Evolutionary conservation across 2,329 filamentous ascomycete species (phyloP).

Genomic region (Metarhizium robertsii): DNA sequence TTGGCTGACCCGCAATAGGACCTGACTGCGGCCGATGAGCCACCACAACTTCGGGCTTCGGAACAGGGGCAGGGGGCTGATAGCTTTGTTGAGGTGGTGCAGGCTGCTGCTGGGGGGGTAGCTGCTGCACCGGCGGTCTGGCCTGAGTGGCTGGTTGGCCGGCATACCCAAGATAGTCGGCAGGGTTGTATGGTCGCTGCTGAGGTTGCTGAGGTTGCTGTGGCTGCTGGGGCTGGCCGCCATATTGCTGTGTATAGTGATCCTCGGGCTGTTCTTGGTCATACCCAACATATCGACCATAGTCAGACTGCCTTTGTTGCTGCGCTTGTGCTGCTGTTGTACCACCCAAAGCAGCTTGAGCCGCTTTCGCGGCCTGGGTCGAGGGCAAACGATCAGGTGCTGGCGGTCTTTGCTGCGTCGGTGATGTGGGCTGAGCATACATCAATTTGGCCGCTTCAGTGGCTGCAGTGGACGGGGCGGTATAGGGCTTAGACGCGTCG

Average conservation of each 20-base stretch:
- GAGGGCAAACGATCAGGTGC: conserved; percentile 46
- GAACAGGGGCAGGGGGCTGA: conserved; percentile 19
- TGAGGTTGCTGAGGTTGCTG: neutral
- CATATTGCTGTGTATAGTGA: conserved; percentile 24
- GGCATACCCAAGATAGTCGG: conserved; percentile 55
- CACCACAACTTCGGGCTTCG: conserved; percentile 30
- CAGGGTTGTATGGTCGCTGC: conserved; percentile 67
- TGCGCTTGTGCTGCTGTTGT: conserved; percentile 24
- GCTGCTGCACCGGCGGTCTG: conserved; percentile 19
- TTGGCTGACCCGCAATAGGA: conserved; percentile 30
- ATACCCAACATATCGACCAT: conserved; percentile 23
- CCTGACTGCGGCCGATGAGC: conserved; percentile 20
- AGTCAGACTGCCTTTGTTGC: conserved; percentile 24
- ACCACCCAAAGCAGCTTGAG: conserved; percentile 50
- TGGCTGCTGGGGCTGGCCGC: conserved; percentile 16
- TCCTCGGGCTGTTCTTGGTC: conserved; percentile 26
- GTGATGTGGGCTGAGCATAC: conserved; percentile 46
- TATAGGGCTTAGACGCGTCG: neutral
- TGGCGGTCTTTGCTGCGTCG: conserved; percentile 38
- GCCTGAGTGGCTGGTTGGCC: conserved; percentile 20
- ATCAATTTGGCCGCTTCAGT: conserved; percentile 56
- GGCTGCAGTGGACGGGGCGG: conserved; percentile 30
- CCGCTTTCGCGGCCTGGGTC: conserved; percentile 46
- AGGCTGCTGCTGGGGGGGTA: conserved; percentile 18
- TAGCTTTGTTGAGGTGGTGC: conserved; percentile 24